Evolutionary conservation across 805 yeast species (phyloP).

Genomic region (Peterozyma xylosa): DNA sequence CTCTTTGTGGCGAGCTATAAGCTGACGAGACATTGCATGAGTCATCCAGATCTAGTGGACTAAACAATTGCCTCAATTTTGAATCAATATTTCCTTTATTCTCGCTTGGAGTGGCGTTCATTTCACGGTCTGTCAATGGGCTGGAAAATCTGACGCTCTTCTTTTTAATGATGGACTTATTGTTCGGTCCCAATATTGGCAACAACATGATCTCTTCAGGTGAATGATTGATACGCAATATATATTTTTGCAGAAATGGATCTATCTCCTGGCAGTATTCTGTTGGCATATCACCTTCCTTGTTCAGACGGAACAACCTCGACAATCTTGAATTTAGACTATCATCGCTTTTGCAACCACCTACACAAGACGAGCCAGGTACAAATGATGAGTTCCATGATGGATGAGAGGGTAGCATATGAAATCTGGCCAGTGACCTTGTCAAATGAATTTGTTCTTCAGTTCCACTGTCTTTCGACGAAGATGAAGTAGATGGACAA

Average conservation of each 20-base stretch:
- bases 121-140: constrained; percentile 3
- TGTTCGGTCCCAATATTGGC: constrained; percentile 5
- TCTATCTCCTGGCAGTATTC: no score
- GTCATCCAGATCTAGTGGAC: no score
- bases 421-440: not conserved
- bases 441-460: constrained; percentile 2
- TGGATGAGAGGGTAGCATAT: constrained; percentile 6
- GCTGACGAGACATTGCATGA: no score
- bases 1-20: no score
- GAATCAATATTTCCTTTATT: no score
- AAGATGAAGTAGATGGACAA: constrained; percentile 8
- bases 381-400: not conserved
- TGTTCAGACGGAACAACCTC: no score
- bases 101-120: not conserved
- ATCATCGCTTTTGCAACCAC: not conserved
- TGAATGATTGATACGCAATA: no score
- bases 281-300: no score
- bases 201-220: not conserved
- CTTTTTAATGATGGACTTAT: not conserved
- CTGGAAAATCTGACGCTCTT: constrained; percentile 7
- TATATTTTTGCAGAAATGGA: no score
- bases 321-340: no score
- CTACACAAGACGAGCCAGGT: not conserved
- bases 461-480: constrained; percentile 3
- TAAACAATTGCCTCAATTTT: no score